Conservation (phyloP, 2,329 filamentous ascomycete genomes). For the Orbilia ellipsospora region DNA sequence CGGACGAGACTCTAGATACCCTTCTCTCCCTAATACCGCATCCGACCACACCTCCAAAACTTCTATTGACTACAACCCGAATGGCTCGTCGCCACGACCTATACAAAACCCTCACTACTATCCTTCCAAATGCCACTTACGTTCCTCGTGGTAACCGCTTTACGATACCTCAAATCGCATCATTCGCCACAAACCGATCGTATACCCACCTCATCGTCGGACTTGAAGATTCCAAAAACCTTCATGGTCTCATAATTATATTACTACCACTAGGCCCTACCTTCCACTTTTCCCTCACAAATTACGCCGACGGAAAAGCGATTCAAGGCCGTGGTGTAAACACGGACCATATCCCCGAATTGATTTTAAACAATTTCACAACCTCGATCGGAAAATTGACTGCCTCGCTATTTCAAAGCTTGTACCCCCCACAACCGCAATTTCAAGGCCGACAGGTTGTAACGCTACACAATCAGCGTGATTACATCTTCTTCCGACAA, state of each 20-base stretch:
- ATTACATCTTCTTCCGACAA: conserved; percentile 92
- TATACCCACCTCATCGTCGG: conserved; percentile 87
- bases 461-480: conserved; percentile 92
- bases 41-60: conserved; percentile 76
- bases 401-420: conserved; percentile 81
- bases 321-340: conserved; percentile 90
- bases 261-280: conserved; percentile 87
- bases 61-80: conserved; percentile 89
- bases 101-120: conserved; percentile 78
- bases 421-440: conserved; percentile 85
- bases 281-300: conserved; percentile 89
- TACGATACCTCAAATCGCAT: conserved; percentile 87
- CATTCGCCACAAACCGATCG: conserved; percentile 76
- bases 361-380: conserved; percentile 92
- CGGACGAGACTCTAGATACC: conserved; percentile 72
- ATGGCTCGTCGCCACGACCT: conserved; percentile 88
- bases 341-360: conserved; percentile 88
- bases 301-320: conserved; percentile 88
- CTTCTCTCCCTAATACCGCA: conserved; percentile 63
- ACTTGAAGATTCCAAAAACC: conserved; percentile 88
- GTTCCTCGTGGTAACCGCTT: conserved; percentile 91
- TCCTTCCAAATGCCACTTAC: conserved; percentile 85
- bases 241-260: conserved; percentile 82
- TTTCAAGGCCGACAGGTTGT: conserved; percentile 88
- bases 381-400: conserved; percentile 90